Conservation (phyloP, 768 basidiomycete genomes). For the Boletus subparvulus region DNA sequence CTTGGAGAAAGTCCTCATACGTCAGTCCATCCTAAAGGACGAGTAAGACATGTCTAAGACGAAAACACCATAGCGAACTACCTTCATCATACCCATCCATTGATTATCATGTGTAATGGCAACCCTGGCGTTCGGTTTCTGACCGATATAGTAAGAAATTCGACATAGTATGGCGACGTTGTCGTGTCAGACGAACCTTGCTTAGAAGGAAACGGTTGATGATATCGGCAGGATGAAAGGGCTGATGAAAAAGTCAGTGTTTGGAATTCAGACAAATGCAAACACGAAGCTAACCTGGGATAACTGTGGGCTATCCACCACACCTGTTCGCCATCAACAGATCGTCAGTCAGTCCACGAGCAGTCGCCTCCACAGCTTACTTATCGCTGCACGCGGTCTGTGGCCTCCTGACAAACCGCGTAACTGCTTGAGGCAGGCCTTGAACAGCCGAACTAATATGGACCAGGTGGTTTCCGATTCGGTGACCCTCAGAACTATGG, state of each 20-base stretch:
- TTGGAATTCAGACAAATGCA: background rate
- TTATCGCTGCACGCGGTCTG: background rate
- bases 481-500: background rate
- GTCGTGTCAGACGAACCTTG: background rate
- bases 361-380: background rate
- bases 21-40: background rate
- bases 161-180: background rate
- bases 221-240: background rate
- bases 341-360: background rate
- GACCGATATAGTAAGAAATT: background rate
- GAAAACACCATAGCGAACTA: background rate
- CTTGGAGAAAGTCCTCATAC: background rate
- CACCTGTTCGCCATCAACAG: background rate
- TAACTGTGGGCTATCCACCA: background rate
- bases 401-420: background rate
- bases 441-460: background rate
- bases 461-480: background rate
- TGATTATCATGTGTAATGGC: conserved; percentile 1
- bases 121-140: background rate
- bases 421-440: background rate
- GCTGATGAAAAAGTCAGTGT: background rate
- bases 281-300: background rate
- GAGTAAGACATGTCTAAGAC: background rate
- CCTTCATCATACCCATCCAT: conserved; percentile 1
- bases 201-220: background rate